Percentiles rank a stretch among this genome's conserved stretches.
phyloP scores from a whole-genome alignment of 2,329 filamentous ascomycete species.

The Lomentospora prolificans region DNA sequence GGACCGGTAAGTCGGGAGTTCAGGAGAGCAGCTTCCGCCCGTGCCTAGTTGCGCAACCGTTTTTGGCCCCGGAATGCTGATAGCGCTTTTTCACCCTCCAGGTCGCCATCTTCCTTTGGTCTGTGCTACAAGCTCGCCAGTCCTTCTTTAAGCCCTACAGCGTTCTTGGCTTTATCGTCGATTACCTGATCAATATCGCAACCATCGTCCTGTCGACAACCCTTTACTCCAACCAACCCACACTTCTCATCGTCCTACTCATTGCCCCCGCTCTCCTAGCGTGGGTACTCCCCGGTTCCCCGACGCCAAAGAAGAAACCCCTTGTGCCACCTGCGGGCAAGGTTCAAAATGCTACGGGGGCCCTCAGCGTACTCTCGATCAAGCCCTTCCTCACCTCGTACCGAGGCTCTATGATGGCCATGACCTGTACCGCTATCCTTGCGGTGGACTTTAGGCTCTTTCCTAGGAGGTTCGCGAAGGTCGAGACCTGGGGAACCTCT shows the following conservation, averaged over 20 bases:
- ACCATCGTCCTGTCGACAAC: slow-evolving; percentile 78
- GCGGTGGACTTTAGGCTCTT: slow-evolving; percentile 94
- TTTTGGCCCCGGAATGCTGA: neutral
- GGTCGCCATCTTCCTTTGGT: slow-evolving; percentile 81
- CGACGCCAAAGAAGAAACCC: slow-evolving; percentile 33
- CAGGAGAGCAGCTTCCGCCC: too few relatives aligned
- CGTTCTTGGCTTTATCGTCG: slow-evolving; percentile 56
- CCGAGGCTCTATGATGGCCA: slow-evolving; percentile 80
- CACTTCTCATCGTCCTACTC: slow-evolving; percentile 66
- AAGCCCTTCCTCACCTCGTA: slow-evolving; percentile 93
- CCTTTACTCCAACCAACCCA: slow-evolving; percentile 65
- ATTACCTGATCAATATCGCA: slow-evolving; percentile 80
- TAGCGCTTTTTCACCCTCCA: slow-evolving; percentile 26
- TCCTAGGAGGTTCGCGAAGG: slow-evolving; percentile 89
- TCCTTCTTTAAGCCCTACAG: slow-evolving; percentile 75
- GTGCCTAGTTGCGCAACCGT: neutral
- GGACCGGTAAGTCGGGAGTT: slow-evolving; percentile 56
- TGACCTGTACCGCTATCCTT: slow-evolving; percentile 86
- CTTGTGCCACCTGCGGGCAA: slow-evolving; percentile 35
- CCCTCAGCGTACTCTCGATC: slow-evolving; percentile 49
- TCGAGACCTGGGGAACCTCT: slow-evolving; percentile 99
- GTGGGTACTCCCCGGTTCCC: slow-evolving; percentile 36
- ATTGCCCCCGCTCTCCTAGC: slow-evolving; percentile 56
- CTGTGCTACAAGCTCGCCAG: slow-evolving; percentile 72
- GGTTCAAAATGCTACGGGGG: slow-evolving; percentile 16